Evolutionary conservation across 192 early-diverging fungal genomes (phyloP).

Genomic region (Entomortierella chlamydospora): DNA sequence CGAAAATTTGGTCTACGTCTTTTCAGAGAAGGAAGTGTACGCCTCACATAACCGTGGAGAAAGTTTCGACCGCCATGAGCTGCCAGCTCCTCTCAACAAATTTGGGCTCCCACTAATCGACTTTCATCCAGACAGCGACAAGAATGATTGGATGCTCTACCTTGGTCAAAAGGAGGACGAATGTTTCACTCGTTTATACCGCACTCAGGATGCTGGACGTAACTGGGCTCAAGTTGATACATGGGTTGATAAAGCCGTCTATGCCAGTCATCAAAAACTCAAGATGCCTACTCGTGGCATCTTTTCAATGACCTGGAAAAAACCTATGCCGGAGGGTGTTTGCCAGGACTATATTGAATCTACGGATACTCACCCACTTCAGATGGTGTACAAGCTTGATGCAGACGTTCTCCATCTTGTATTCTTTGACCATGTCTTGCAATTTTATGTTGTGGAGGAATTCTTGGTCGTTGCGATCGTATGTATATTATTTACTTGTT

Average conservation of each 20-base stretch:
- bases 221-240: constrained; percentile 82
- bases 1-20: constrained; percentile 71
- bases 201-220: constrained; percentile 77
- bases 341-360: constrained; percentile 74
- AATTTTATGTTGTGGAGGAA: constrained; percentile 81
- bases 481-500: neutral
- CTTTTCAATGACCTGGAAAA: constrained; percentile 57
- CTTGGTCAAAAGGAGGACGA: constrained; percentile 69
- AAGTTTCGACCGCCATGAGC: constrained; percentile 58
- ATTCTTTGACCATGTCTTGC: constrained; percentile 70
- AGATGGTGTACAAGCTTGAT: constrained; percentile 71
- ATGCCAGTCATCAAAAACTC: constrained; percentile 69
- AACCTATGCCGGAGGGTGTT: constrained; percentile 21
- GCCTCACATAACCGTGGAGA: constrained; percentile 71
- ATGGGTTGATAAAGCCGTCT: constrained; percentile 89
- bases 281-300: constrained; percentile 75
- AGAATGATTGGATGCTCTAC: constrained; percentile 91
- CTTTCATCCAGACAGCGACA: constrained; percentile 79
- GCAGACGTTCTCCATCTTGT: constrained; percentile 45
- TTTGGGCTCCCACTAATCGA: constrained; percentile 80
- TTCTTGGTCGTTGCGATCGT: constrained; percentile 77
- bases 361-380: constrained; percentile 70
- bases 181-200: constrained; percentile 80
- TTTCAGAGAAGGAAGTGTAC: constrained; percentile 64
- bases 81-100: constrained; percentile 73